Conservation (phyloP, 495 filamentous ascomycete genomes). For the Hapsidospora chrysogenum region DNA sequence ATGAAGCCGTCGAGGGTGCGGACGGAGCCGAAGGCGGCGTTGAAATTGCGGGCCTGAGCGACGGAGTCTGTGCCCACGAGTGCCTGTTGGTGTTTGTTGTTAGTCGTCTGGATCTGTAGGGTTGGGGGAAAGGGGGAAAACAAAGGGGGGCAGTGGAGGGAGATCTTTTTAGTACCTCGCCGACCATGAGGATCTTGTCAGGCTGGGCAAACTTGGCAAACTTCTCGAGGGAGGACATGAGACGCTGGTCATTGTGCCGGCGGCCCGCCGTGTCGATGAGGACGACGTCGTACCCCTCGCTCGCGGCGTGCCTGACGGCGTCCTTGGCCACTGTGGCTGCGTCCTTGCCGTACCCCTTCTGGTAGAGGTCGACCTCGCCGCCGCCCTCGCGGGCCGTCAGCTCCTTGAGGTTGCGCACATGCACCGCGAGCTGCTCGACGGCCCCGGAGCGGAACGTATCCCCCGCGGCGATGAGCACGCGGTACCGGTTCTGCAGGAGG, state of each 20-base stretch:
- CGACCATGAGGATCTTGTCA: conserved; percentile 98
- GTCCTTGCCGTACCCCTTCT: conserved; percentile 96
- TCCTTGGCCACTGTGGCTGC: conserved; percentile 91
- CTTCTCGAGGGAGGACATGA: conserved; percentile 92
- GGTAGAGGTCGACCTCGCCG: conserved; percentile 75
- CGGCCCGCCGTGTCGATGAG: conserved; percentile 92
- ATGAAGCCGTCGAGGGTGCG: conserved; percentile 85
- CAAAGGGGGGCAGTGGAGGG: background rate
- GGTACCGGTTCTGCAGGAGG: conserved; percentile 88
- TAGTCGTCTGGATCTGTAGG: too few species aligned
- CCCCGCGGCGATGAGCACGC: conserved; percentile 86
- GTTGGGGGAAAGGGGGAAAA: conserved; percentile 5
- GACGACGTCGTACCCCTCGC: conserved; percentile 75
- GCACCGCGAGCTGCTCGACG: conserved; percentile 90
- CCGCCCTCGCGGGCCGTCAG: conserved; percentile 68
- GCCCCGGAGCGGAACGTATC: conserved; percentile 97
- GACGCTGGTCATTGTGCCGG: conserved; percentile 82
- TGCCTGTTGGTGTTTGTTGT: too few species aligned
- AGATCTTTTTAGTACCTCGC: conserved; percentile 36
- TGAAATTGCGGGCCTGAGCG: conserved; percentile 90
- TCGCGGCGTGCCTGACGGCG: conserved; percentile 61
- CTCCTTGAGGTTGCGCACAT: conserved; percentile 80
- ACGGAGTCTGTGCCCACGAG: conserved; percentile 90
- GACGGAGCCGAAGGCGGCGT: conserved; percentile 69
- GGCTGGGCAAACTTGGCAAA: conserved; percentile 91